These are phyloP conservation scores for Trypanosoma platydactyli DNA, from an alignment of 208 protist species.

Conservation along the genomic window DNA sequence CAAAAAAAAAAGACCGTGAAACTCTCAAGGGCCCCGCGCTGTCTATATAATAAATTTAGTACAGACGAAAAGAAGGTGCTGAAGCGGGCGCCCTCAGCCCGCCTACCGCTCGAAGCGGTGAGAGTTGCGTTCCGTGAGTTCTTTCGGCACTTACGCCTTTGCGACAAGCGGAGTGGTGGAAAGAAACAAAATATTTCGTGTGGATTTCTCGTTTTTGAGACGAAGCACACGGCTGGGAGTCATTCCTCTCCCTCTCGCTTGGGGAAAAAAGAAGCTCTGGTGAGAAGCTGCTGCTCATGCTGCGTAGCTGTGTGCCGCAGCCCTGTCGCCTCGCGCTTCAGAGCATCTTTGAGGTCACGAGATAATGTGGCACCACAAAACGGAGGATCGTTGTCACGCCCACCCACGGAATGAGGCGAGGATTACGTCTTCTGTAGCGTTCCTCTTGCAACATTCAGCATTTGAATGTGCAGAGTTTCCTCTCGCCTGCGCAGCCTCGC, in stretches of 20 bases:
- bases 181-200: too few species aligned
- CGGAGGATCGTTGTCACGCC: background rate
- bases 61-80: too few species aligned
- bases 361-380: background rate
- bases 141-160: too few species aligned
- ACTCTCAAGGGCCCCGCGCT: too few species aligned
- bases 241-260: too few species aligned
- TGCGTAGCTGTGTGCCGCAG: slow-evolving; percentile 8
- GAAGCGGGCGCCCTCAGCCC: too few species aligned
- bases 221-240: too few species aligned
- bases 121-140: too few species aligned
- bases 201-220: background rate
- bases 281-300: slow-evolving; percentile 22
- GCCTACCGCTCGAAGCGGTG: too few species aligned
- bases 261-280: slow-evolving; percentile 2
- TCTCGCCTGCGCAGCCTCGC: slow-evolving; percentile 13
- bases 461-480: slow-evolving; percentile 14
- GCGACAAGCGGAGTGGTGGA: too few species aligned
- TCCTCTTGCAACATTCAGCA: slow-evolving; percentile 14
- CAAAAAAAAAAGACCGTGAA: too few species aligned
- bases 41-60: too few species aligned
- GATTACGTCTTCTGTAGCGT: background rate
- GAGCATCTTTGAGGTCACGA: background rate
- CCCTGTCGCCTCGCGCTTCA: slow-evolving; percentile 15
- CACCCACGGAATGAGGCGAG: background rate